phyloP scores from a whole-genome alignment of 176 grass and related monocot genomes.

The Dactylis glomerata region DNA sequence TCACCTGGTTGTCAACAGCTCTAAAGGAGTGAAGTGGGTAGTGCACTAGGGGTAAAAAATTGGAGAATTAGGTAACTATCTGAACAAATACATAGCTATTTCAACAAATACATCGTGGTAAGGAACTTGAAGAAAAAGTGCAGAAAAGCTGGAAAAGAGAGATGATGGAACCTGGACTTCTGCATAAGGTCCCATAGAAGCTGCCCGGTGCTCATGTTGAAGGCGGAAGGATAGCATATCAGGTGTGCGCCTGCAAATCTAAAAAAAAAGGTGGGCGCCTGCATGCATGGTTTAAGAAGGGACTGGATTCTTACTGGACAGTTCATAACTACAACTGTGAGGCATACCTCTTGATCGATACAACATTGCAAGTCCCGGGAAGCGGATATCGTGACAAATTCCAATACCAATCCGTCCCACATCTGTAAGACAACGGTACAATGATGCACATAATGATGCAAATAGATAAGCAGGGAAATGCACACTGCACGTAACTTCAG shows the following conservation, averaged over 20 bases:
- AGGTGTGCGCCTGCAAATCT: slow-evolving; percentile 55
- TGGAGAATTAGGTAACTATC: background rate
- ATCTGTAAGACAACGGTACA: slow-evolving; percentile 25
- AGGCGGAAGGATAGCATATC: slow-evolving; percentile 70
- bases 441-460: background rate
- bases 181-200: slow-evolving; percentile 82
- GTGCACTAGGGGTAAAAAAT: background rate
- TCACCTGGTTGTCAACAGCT: slow-evolving; percentile 71
- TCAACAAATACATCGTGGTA: background rate
- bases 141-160: background rate
- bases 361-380: slow-evolving; percentile 60
- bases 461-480: background rate
- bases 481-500: background rate
- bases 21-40: slow-evolving; percentile 13
- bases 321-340: background rate
- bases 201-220: slow-evolving; percentile 65
- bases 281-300: background rate
- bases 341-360: slow-evolving; percentile 56
- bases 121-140: background rate
- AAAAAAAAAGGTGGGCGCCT: slow-evolving; percentile 67
- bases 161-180: slow-evolving; percentile 56
- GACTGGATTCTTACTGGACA: background rate
- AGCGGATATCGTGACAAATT: slow-evolving; percentile 69
- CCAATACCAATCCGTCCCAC: slow-evolving; percentile 62
- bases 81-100: background rate